Base-by-base conservation (phyloP, 768 basidiomycete genomes). In the Chalciporus pseudorubinellus region DNA sequence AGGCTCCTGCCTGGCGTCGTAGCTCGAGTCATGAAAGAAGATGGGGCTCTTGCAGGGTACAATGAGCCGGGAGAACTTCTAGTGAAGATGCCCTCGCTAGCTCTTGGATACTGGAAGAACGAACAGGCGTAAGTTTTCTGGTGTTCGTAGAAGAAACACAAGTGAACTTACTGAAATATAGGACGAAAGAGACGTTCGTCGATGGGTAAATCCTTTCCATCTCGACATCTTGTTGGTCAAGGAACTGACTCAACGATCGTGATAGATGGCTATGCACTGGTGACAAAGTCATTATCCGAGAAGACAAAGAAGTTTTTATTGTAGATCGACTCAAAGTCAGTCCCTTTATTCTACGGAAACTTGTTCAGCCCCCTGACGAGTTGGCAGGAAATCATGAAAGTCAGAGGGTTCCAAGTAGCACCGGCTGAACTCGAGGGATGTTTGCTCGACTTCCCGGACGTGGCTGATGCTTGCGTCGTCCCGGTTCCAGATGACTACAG, bases 381-480 rank as follows among this genome's bases (percentile, higher is more conserved):
- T 39, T 19, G 19, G 26, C 46, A 83, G 82, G 84, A 86, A 68
- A 74, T 86, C 24, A 69, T 87, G 61, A 87, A 88, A 70, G 82
- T 84, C 39, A 77, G 70, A 59, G 87, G 87, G 3, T 85, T 84
- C 62, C 86, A 89, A 61, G 86, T 89, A 1, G 84, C 87, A 1
- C 87, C 86, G 2, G 85, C 87, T 4, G 85, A 87, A 55, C 71
- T 87, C 9, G 86, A 87, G 59, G 86, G 79, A 18, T 83, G 83
- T 52, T 59, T 85, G n/a, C 63, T 85, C 21, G 76, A 72, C 39
- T 82, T 87, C 56, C 67, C 76, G 1, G 84, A 84, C 57, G 78
- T 87, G 20, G 72, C 73, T 4, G 79, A 84, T 39, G 73, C 74
- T 2, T 86, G 86, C 55, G 85, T 89, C 2, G 79, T 89, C 16